phyloP scores from a whole-genome alignment of 164 flowering plant species.

The Vitis rotundifolia region DNA sequence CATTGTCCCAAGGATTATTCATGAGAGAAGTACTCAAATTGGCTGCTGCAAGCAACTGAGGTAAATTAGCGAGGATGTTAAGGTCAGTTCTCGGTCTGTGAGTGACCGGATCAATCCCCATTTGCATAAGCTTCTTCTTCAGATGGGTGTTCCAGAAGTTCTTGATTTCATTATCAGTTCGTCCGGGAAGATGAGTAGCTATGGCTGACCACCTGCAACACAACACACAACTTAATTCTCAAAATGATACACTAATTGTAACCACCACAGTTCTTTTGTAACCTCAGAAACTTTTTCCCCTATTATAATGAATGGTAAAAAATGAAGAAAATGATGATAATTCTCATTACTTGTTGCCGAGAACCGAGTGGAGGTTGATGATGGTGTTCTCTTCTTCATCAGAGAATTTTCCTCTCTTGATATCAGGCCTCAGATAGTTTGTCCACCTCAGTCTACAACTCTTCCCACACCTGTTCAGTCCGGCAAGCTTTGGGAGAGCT shows the following conservation, averaged over 20 bases:
- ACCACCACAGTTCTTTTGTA: too few species aligned
- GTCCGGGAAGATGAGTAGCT: constrained; percentile 31
- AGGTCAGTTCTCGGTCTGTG: constrained; percentile 34
- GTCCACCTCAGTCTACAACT: constrained; percentile 40
- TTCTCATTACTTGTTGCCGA: constrained; percentile 31
- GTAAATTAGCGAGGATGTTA: constrained; percentile 23
- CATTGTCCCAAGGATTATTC: constrained; percentile 14
- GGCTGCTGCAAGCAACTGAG: constrained; percentile 26
- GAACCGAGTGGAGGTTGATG: constrained; percentile 27
- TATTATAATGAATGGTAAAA: background rate
- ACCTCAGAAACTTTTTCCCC: background rate
- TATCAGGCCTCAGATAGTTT: constrained; percentile 36
- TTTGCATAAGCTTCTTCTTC: constrained; percentile 35
- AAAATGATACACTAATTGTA: too few species aligned
- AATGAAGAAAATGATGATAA: background rate
- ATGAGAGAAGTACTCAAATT: constrained; percentile 7
- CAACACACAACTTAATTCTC: background rate
- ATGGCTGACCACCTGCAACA: constrained; percentile 34
- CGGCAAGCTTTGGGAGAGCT: constrained; percentile 34
- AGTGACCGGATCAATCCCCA: constrained; percentile 44
- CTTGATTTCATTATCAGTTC: constrained; percentile 38
- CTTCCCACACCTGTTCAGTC: constrained; percentile 34
- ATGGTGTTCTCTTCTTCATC: constrained; percentile 31
- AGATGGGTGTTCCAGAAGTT: constrained; percentile 41
- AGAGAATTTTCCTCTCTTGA: constrained; percentile 37